phyloP scores from a whole-genome alignment of 1,139 yeast genomes.

The Candida neerlandica region DNA sequence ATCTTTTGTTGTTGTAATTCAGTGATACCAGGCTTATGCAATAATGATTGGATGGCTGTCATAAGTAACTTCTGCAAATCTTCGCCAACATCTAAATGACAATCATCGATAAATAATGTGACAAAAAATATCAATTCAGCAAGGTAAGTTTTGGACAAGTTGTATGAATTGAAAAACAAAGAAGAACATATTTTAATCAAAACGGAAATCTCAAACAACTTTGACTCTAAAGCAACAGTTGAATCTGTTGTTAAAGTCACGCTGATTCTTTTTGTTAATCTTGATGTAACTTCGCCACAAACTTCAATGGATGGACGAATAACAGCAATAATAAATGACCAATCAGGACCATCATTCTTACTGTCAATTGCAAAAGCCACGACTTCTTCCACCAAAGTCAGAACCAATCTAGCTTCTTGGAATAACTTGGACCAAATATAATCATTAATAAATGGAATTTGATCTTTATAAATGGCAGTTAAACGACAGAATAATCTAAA shows the following conservation, averaged over 20 bases:
- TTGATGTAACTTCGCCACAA: slow-evolving; percentile 64
- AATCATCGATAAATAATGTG: slow-evolving; percentile 72
- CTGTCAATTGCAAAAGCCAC: slow-evolving; percentile 74
- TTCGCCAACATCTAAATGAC: slow-evolving; percentile 67
- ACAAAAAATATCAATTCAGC: slow-evolving; percentile 75
- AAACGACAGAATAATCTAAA: slow-evolving; percentile 66
- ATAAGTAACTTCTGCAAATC: slow-evolving; percentile 67
- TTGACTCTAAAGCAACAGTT: slow-evolving; percentile 60
- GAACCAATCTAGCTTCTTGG: slow-evolving; percentile 59
- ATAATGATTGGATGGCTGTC: slow-evolving; percentile 73
- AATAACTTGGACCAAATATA: slow-evolving; percentile 75
- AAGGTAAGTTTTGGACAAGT: slow-evolving; percentile 64
- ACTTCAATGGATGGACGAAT: slow-evolving; percentile 76
- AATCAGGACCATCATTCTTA: slow-evolving; percentile 70
- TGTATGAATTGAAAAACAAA: slow-evolving; percentile 70
- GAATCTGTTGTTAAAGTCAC: slow-evolving; percentile 50
- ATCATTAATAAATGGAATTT: slow-evolving; percentile 42
- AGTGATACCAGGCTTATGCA: slow-evolving; percentile 58
- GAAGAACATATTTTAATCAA: slow-evolving; percentile 68
- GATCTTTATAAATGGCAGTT: slow-evolving; percentile 52
- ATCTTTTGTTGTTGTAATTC: slow-evolving; percentile 46
- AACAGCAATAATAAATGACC: slow-evolving; percentile 64
- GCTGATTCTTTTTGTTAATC: slow-evolving; percentile 55
- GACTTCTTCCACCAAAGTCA: slow-evolving; percentile 69
- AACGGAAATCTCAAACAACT: slow-evolving; percentile 74